Evolutionary conservation across 2,329 filamentous ascomycete genomes (phyloP).

Genomic region (Elsinoe australis): DNA sequence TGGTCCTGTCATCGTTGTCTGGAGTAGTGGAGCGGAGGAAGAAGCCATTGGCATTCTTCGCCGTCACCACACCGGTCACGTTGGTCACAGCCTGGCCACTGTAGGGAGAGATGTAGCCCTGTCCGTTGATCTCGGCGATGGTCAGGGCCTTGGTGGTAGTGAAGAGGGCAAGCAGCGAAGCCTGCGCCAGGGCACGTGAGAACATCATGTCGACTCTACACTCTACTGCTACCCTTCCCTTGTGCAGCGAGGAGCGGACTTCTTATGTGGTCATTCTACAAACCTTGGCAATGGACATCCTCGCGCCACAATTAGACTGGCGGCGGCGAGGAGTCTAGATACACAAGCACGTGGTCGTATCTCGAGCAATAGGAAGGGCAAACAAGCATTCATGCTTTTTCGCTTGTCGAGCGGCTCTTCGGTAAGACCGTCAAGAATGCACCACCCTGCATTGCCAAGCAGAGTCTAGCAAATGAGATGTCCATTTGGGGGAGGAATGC

Average conservation of each 20-base stretch:
- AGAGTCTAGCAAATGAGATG: slow-evolving; percentile 11
- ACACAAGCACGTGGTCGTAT: slow-evolving; percentile 12
- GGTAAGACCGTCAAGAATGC: slow-evolving; percentile 11
- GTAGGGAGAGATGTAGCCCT: slow-evolving; percentile 55
- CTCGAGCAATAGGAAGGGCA: not conserved
- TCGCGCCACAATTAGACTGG: slow-evolving; percentile 10
- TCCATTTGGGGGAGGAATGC: slow-evolving; percentile 6
- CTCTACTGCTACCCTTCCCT: no score
- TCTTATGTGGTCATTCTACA: slow-evolving; percentile 4
- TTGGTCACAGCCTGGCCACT: slow-evolving; percentile 49
- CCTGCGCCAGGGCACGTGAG: not conserved
- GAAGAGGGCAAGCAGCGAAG: slow-evolving; percentile 3
- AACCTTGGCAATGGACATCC: not conserved
- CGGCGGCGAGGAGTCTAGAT: slow-evolving; percentile 11
- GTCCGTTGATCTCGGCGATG: slow-evolving; percentile 54
- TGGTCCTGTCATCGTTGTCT: slow-evolving; percentile 50
- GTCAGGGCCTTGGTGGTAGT: slow-evolving; percentile 15
- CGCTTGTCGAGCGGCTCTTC: slow-evolving; percentile 5
- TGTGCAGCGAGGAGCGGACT: no score
- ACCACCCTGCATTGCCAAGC: slow-evolving; percentile 11
- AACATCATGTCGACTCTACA: not conserved
- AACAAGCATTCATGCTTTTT: slow-evolving; percentile 6
- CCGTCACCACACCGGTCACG: slow-evolving; percentile 58
- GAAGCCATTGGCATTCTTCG: slow-evolving; percentile 54
- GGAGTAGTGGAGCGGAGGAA: slow-evolving; percentile 55